These are phyloP conservation scores for Byssochlamys sp. DNA, from an alignment of 2,329 filamentous ascomycete species.

Conservation along the genomic window DNA sequence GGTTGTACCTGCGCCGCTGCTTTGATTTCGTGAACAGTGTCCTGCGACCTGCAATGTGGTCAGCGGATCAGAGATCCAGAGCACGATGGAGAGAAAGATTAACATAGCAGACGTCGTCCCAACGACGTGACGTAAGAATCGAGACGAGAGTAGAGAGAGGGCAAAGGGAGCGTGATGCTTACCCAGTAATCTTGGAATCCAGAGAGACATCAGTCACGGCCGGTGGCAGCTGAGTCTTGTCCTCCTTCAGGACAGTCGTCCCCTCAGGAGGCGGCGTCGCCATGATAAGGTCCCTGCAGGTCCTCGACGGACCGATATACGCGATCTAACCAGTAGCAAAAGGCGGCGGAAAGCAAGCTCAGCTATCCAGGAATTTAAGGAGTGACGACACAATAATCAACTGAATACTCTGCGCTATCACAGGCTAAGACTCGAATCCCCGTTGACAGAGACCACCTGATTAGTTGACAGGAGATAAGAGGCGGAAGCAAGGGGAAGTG, in stretches of 20 bases:
- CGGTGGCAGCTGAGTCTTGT: slow-evolving; percentile 32
- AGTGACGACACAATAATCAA: slow-evolving; percentile 19
- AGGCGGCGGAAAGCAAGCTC: slow-evolving; percentile 10
- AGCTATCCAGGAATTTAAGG: slow-evolving; percentile 16
- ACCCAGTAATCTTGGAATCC: slow-evolving; percentile 20
- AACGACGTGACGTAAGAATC: background rate
- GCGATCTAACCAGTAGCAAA: slow-evolving; percentile 15
- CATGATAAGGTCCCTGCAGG: slow-evolving; percentile 21
- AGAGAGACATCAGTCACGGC: slow-evolving; percentile 25
- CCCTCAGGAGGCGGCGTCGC: slow-evolving; percentile 36
- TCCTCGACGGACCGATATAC: slow-evolving; percentile 18
- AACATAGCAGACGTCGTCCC: background rate
- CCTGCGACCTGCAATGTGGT: slow-evolving; percentile 12
- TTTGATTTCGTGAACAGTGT: slow-evolving; percentile 16
- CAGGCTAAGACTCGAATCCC: slow-evolving; percentile 15
- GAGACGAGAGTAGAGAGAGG: background rate
- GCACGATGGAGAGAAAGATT: background rate
- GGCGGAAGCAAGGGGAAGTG: slow-evolving; percentile 3
- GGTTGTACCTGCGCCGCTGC: slow-evolving; percentile 9
- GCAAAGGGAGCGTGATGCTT: slow-evolving; percentile 10
- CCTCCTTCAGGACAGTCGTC: slow-evolving; percentile 27
- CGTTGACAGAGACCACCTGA: slow-evolving; percentile 14
- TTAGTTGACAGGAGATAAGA: slow-evolving; percentile 15
- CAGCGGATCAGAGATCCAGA: slow-evolving; percentile 6
- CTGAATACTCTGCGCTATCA: slow-evolving; percentile 27